Conservation (phyloP, 768 basidiomycete species). For the Lentinus brumalis region DNA sequence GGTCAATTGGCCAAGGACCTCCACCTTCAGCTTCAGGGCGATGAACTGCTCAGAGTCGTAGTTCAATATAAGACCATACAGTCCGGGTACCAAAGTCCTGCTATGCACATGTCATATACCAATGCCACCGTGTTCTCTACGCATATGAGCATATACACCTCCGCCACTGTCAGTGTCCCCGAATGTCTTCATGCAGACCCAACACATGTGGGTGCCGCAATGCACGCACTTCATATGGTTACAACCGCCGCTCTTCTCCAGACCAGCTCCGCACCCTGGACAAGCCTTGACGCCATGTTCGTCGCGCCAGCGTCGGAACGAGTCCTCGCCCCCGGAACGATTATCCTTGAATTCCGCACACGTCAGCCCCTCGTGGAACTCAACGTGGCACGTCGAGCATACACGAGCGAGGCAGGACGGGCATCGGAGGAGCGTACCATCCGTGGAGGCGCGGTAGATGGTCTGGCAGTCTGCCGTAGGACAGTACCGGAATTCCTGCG, state of each 20-base stretch:
- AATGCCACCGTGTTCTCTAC: constrained; percentile 31
- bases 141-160: constrained; percentile 38
- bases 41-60: too few relatives aligned
- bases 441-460: constrained; percentile 40
- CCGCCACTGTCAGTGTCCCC: constrained; percentile 19
- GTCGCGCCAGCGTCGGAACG: constrained; percentile 30
- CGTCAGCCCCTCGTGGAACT: constrained; percentile 43
- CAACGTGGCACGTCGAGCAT: constrained; percentile 42
- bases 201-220: constrained; percentile 42
- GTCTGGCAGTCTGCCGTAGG: constrained; percentile 53
- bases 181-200: constrained; percentile 41
- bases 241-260: constrained; percentile 42
- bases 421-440: constrained; percentile 37
- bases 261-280: constrained; percentile 36
- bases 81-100: too few relatives aligned
- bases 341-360: constrained; percentile 33
- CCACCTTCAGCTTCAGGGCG: too few relatives aligned
- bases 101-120: background rate
- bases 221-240: constrained; percentile 41
- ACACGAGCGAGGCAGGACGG: constrained; percentile 37
- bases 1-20: too few relatives aligned
- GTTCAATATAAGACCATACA: too few relatives aligned
- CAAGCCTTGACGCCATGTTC: constrained; percentile 37
- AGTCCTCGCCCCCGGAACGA: constrained; percentile 7
- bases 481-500: constrained; percentile 53